These are phyloP conservation scores for Starmera quercuum DNA, from an alignment of 805 yeast species.

Conservation along the genomic window DNA sequence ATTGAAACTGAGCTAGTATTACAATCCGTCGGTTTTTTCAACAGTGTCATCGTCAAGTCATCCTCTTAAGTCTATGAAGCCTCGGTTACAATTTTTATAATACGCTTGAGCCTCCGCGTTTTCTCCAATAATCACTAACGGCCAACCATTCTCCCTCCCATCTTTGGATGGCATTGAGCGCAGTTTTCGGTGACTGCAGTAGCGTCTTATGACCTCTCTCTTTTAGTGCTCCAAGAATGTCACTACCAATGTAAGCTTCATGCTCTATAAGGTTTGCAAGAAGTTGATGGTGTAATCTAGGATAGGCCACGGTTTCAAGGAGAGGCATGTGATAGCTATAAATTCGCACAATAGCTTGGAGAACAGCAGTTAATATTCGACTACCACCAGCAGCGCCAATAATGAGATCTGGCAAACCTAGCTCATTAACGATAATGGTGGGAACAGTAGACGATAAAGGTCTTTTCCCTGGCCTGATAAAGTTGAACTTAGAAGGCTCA, in stretches of 20 bases:
- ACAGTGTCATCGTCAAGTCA: too few species aligned
- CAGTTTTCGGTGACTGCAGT: slow-evolving; percentile 38
- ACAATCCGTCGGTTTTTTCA: too few species aligned
- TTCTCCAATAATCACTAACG: slow-evolving; percentile 88
- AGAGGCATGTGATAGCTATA: slow-evolving; percentile 52
- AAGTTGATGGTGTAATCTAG: slow-evolving; percentile 85
- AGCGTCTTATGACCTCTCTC: slow-evolving; percentile 43
- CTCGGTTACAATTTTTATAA: too few species aligned
- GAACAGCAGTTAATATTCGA: slow-evolving; percentile 71
- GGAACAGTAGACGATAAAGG: slow-evolving; percentile 86
- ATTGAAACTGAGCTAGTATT: too few species aligned
- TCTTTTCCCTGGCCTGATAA: slow-evolving; percentile 64
- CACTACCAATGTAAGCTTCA: slow-evolving; percentile 46
- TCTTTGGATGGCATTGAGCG: slow-evolving; percentile 48
- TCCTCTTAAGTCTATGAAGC: too few species aligned
- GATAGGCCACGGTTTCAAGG: slow-evolving; percentile 65
- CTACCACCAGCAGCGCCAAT: slow-evolving; percentile 96
- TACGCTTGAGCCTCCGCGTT: slow-evolving; percentile 63
- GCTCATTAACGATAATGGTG: slow-evolving; percentile 46
- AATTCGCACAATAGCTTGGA: slow-evolving; percentile 69
- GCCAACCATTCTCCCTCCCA: slow-evolving; percentile 44
- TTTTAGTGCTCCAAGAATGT: slow-evolving; percentile 27
- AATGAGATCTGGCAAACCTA: slow-evolving; percentile 49
- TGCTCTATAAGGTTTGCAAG: slow-evolving; percentile 61
- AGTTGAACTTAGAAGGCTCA: slow-evolving; percentile 75